Evolutionary conservation across 345 rosid genomes (phyloP).

Genomic region (Rhodamnia argentea): DNA sequence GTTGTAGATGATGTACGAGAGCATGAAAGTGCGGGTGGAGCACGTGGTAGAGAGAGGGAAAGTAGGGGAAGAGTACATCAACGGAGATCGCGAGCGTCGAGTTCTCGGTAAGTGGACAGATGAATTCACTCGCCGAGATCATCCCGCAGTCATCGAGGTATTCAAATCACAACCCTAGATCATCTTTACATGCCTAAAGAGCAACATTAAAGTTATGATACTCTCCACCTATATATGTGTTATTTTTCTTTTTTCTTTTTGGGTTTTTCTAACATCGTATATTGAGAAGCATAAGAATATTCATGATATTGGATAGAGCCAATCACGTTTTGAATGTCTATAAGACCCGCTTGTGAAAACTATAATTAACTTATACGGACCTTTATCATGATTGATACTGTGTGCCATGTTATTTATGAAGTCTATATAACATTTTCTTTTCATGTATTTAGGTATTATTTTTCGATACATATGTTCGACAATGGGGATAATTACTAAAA

Average conservation of each 20-base stretch:
- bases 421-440: not conserved
- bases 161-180: too few species aligned
- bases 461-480: not conserved
- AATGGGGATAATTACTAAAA: not conserved
- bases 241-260: fast-evolving
- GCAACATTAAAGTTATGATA: not conserved
- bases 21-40: slow-evolving; percentile 44
- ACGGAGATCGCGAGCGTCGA: slow-evolving; percentile 4
- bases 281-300: not conserved
- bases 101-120: slow-evolving; percentile 33
- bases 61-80: slow-evolving; percentile 18
- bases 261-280: not conserved
- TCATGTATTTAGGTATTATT: not conserved
- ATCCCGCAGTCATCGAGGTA: slow-evolving; percentile 64
- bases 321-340: not conserved
- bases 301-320: not conserved
- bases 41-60: slow-evolving; percentile 32
- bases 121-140: slow-evolving; percentile 39
- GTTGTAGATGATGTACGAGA: slow-evolving; percentile 42
- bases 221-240: not conserved
- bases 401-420: not conserved
- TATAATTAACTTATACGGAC: not conserved
- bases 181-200: not conserved
- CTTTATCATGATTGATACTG: not conserved
- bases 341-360: not conserved